Conservation (phyloP, 306 rosid genomes). For the Pueraria montana region DNA sequence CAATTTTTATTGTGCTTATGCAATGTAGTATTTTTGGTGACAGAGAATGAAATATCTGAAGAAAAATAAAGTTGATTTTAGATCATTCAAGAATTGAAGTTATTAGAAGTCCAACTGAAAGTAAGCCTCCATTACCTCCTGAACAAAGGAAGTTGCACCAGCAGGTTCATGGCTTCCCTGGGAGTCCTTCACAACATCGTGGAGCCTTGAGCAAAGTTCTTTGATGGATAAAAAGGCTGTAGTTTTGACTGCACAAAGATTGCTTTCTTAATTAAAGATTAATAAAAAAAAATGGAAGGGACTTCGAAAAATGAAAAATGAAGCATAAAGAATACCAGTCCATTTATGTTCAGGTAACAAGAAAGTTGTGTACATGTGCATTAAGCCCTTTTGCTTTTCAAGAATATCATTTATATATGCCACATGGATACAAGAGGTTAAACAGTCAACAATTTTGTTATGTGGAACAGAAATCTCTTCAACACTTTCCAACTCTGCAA, state of each 20-base stretch:
- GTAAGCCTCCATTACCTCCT: slow-evolving; percentile 68
- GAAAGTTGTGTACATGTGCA: slow-evolving; percentile 62
- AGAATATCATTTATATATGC: slow-evolving; percentile 77
- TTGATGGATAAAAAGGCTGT: slow-evolving; percentile 70
- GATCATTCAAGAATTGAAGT: slow-evolving; percentile 40
- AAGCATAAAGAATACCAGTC: slow-evolving; percentile 71
- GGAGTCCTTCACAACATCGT: slow-evolving; percentile 57
- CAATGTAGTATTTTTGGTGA: slow-evolving; percentile 75
- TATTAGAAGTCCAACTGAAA: slow-evolving; percentile 41
- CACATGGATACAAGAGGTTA: slow-evolving; percentile 84
- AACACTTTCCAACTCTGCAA: slow-evolving; percentile 63
- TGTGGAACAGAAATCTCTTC: slow-evolving; percentile 72
- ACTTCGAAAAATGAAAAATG: slow-evolving; percentile 25
- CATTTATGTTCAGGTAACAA: slow-evolving; percentile 78
- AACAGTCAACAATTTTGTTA: slow-evolving; percentile 80
- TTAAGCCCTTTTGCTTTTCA: slow-evolving; percentile 71
- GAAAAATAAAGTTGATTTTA: slow-evolving; percentile 23
- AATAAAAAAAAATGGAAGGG: slow-evolving; percentile 27
- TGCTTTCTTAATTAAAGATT: slow-evolving; percentile 25
- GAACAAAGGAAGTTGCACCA: slow-evolving; percentile 60
- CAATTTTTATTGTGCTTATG: slow-evolving; percentile 82
- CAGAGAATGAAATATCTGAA: slow-evolving; percentile 73
- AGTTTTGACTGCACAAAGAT: slow-evolving; percentile 77
- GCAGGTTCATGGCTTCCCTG: slow-evolving; percentile 52
- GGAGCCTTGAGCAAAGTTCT: slow-evolving; percentile 81